Base-by-base conservation (phyloP, 768 basidiomycete genomes). In the Pleurotus tuoliensis region DNA sequence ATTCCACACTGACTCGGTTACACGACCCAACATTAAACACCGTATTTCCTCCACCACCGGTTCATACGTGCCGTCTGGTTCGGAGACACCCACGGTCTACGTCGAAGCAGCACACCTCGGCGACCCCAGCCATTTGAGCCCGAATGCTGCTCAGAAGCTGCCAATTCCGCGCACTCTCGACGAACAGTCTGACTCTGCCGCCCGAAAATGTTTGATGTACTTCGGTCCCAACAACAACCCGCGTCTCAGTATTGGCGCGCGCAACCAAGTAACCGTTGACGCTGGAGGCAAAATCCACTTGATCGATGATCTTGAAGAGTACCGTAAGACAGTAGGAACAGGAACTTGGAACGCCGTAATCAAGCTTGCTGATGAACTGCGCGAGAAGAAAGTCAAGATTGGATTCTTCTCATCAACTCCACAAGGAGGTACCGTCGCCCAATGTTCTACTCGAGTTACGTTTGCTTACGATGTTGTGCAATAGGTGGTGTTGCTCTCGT, bases 351-450 rank as follows among this genome's bases (percentile, higher is more conserved):
- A 85, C 61, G 81, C 90, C 0, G 90, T 95, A 58, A 78, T 73
- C 67, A 88, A 89, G 64, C 86, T 94, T 46, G 88, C 90, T 4
- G 84, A 89, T 49, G 92, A 94, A 66, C 80, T 97, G 43, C 85
- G 87, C 56, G 85, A 89, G 69, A 92, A 89, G 73, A 88, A 94
- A 60, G 76, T 92, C 67, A 92, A 90, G 71, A 90, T 96, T 61
- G 88, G 87, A 20, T 96, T 96, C 82, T 96, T 96, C 74, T 93
- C 90, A 25, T 94, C 92, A 8, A 98, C 95, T 5, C 94, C 94
- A 9, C 93, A 96, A 75, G 94, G 94, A 78, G 86, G 89, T 88
- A 71, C 65, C 81, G 66, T 50, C 40, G 16, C 56, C 40, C 37
- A 34, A 2, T 34, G 30, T 34, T 34, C 11, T 34, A 34, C 3